phyloP scores from a whole-genome alignment of 768 basidiomycete genomes.

The Naganishia kalamii region DNA sequence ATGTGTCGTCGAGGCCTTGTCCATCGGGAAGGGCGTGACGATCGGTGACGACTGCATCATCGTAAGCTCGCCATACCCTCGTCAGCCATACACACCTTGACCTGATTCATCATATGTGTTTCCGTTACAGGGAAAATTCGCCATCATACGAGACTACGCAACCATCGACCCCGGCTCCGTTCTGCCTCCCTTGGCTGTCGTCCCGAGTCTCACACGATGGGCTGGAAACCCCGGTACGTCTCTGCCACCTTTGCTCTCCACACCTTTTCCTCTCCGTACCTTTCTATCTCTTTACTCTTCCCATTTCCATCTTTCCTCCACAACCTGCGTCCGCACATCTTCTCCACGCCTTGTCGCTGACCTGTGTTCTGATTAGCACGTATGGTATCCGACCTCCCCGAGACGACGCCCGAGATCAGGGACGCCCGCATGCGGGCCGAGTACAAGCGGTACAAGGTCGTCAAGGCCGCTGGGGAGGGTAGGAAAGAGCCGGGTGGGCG shows the following conservation, averaged over 20 bases:
- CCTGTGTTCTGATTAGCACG: background rate
- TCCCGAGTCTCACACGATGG: constrained; percentile 80
- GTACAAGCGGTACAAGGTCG: constrained; percentile 65
- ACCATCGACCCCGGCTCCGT: constrained; percentile 83
- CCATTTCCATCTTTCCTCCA: no score
- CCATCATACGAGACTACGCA: constrained; percentile 92
- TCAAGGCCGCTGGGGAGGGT: no score
- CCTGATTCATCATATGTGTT: no score
- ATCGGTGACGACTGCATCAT: constrained; percentile 95
- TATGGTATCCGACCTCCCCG: constrained; percentile 50
- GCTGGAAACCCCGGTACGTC: constrained; percentile 76
- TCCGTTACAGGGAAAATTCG: constrained; percentile 93
- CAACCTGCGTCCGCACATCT: no score
- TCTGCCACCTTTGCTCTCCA: background rate
- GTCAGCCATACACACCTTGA: background rate
- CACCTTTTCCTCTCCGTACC: background rate
- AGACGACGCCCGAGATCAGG: constrained; percentile 86
- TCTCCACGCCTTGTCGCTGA: no score
- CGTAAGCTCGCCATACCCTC: constrained; percentile 41
- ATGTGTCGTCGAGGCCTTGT: constrained; percentile 85
- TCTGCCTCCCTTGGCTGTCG: constrained; percentile 82
- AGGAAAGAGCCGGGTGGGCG: no score
- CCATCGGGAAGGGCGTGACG: constrained; percentile 86
- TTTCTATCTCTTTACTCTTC: no score
- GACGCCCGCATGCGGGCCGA: constrained; percentile 78